Evolutionary conservation across 257 asterid genomes (phyloP).

Genomic region (Galeopsis tetrahit): DNA sequence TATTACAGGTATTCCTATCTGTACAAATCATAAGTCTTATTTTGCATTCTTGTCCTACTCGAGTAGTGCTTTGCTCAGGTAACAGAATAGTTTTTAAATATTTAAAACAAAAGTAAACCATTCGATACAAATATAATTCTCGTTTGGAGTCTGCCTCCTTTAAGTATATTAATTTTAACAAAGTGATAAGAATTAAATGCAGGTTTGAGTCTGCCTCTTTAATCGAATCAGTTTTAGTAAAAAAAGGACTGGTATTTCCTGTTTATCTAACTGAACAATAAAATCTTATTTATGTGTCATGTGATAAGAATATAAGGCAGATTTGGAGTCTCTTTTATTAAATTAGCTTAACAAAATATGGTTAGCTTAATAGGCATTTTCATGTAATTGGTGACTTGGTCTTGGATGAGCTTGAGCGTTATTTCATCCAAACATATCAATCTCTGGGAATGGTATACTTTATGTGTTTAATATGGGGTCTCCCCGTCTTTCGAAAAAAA

Average conservation of each 20-base stretch:
- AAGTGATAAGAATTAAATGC: background rate
- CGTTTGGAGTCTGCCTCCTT: background rate
- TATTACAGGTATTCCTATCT: constrained; percentile 52
- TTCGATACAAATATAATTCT: background rate
- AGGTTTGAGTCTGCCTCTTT: background rate
- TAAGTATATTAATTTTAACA: background rate
- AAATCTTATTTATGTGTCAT: background rate
- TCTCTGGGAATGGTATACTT: background rate
- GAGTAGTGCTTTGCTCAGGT: background rate
- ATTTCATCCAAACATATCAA: background rate
- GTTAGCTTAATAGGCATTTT: background rate
- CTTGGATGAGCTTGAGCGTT: background rate
- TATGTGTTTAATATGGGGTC: no score
- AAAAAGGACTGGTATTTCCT: background rate
- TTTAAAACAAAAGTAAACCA: background rate
- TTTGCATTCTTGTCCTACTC: constrained; percentile 15
- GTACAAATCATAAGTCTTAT: background rate
- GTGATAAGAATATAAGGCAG: constrained; percentile 4
- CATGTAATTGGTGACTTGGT: background rate
- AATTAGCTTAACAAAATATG: background rate
- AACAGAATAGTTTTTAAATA: background rate
- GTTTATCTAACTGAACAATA: background rate
- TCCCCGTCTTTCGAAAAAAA: no score
- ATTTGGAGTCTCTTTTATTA: background rate
- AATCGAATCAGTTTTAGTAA: no score